Percentiles rank a stretch among this genome's conserved stretches.
These are phyloP conservation scores for Eimeria maxima DNA, from an alignment of 169 alveolate species.

Conservation along the genomic window DNA sequence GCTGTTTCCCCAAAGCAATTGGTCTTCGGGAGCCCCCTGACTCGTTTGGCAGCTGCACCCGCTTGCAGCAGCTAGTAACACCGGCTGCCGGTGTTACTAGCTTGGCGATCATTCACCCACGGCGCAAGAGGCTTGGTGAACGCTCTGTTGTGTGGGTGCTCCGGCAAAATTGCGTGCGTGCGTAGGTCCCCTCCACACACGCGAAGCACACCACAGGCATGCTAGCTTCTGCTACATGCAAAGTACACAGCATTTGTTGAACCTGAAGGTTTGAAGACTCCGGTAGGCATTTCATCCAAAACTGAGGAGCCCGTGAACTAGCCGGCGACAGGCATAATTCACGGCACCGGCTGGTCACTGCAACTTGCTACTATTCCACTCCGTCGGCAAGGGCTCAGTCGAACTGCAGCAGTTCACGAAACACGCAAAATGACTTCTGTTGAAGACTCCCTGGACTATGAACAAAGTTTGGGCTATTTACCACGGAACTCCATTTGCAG, in stretches of 20 bases:
- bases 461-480: not conserved
- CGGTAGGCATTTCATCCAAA: too few species aligned
- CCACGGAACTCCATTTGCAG: not conserved
- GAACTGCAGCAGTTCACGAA: not conserved
- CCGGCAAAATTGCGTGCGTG: too few species aligned
- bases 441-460: not conserved
- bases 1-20: too few species aligned
- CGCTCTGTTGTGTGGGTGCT: not conserved
- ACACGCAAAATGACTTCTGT: not conserved
- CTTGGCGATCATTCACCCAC: not conserved
- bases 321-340: not conserved
- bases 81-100: not conserved
- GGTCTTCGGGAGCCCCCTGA: too few species aligned
- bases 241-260: too few species aligned
- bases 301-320: too few species aligned
- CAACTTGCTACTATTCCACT: not conserved
- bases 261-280: too few species aligned
- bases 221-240: not conserved
- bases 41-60: not conserved
- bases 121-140: not conserved
- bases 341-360: not conserved
- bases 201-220: not conserved
- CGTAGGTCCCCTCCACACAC: not conserved
- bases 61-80: not conserved
- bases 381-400: not conserved